Percentiles rank a stretch among this genome's conserved stretches.
These are phyloP conservation scores for Cercospora sp. DNA, from an alignment of 2,329 filamentous ascomycete species.

Conservation along the genomic window DNA sequence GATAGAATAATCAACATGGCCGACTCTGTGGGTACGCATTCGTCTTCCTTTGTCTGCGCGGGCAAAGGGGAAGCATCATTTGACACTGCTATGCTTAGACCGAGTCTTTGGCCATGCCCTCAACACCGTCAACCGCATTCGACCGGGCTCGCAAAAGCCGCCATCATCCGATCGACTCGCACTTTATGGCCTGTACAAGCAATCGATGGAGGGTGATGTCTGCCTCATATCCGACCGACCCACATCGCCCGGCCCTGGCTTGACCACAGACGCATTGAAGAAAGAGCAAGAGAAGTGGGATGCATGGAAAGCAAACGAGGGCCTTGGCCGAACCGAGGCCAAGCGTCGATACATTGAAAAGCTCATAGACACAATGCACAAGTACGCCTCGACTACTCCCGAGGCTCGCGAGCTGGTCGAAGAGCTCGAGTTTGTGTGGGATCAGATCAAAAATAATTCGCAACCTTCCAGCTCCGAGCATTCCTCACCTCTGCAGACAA, in stretches of 20 bases:
- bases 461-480: slow-evolving; percentile 36
- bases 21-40: slow-evolving; percentile 35
- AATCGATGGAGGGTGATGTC: slow-evolving; percentile 98
- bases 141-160: slow-evolving; percentile 85
- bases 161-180: slow-evolving; percentile 81
- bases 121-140: slow-evolving; percentile 97
- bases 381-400: slow-evolving; percentile 80
- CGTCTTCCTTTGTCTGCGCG: not conserved
- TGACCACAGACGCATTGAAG: slow-evolving; percentile 27
- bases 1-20: slow-evolving; percentile 28
- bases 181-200: slow-evolving; percentile 97
- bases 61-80: not conserved
- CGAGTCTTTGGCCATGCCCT: slow-evolving; percentile 98
- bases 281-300: slow-evolving; percentile 60
- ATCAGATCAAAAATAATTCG: slow-evolving; percentile 81
- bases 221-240: slow-evolving; percentile 91
- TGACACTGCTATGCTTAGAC: slow-evolving; percentile 56
- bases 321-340: slow-evolving; percentile 82
- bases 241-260: slow-evolving; percentile 21
- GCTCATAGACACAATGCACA: slow-evolving; percentile 94
- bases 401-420: slow-evolving; percentile 84
- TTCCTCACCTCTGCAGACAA: slow-evolving; percentile 33
- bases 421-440: slow-evolving; percentile 99
- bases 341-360: slow-evolving; percentile 93
- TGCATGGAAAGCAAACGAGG: slow-evolving; percentile 87